These are phyloP conservation scores for Botrytis tulipae DNA, from an alignment of 2,329 filamentous ascomycete species.

Conservation along the genomic window DNA sequence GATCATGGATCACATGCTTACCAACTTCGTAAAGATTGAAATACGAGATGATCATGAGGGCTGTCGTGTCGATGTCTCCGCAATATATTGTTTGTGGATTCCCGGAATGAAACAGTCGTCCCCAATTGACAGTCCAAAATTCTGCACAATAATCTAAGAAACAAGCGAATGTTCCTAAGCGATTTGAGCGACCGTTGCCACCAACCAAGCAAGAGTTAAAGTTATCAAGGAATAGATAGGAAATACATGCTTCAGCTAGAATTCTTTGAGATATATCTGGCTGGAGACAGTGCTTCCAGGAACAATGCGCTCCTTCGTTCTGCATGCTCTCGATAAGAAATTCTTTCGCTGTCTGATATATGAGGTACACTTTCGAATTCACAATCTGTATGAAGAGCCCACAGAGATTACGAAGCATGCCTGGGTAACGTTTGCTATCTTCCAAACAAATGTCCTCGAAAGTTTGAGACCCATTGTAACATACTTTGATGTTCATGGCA, in stretches of 20 bases:
- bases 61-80: neutral
- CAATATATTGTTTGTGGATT: neutral
- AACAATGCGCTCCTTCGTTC: neutral
- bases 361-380: slow-evolving; percentile 20
- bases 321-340: slow-evolving; percentile 8
- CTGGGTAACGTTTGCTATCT: neutral
- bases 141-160: neutral
- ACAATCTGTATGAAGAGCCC: slow-evolving; percentile 13
- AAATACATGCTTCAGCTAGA: slow-evolving; percentile 18
- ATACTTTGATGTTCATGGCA: neutral
- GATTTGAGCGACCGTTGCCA: neutral
- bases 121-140: neutral
- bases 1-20: neutral
- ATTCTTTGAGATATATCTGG: neutral
- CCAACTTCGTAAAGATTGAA: neutral
- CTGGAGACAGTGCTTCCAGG: slow-evolving; percentile 16
- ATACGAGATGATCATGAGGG: neutral
- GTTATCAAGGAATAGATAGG: slow-evolving; percentile 1
- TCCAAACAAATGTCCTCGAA: neutral
- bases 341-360: slow-evolving; percentile 23
- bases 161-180: no score
- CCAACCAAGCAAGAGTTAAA: neutral
- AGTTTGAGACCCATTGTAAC: neutral
- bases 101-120: neutral
- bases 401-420: slow-evolving; percentile 10